Base-by-base conservation (phyloP, 2,329 filamentous ascomycete species). In the Aotearoamyces nothofagi region DNA sequence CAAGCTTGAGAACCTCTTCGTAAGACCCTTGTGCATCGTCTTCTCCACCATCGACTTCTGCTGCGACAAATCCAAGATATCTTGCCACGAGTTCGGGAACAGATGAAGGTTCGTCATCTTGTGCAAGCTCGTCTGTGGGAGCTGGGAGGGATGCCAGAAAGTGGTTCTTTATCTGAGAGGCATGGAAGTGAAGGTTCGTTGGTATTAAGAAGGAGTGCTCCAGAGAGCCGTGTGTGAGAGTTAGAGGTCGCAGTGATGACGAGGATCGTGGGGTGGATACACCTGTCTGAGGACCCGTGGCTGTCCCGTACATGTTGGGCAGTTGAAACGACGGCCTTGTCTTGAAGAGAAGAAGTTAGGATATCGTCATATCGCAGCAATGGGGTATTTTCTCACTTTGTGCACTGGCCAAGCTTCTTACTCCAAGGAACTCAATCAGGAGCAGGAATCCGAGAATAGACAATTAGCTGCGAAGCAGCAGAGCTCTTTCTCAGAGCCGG, bases 21-120 rank as follows among this genome's bases (percentile, higher is more conserved):
- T 90, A 93, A 25, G 82, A 87, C 38, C 83, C 84, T 40, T 84
- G 79, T 26, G 73, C 66, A 50, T 86, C 80, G 47, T 94, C 87
- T 50, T 96, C 90, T 32, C 83, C 84, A 46, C 92, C 81, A 31
- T 93, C 83, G 22, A 94, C 79, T 60, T 94, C 81, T 39, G 70
- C 63, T 39, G 87, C 84, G 36, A 94, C 69, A 52, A 83, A 92
- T 44, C 83, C 84, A 51, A 98, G 74, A 57, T 92, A 98, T 52
- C 87, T 74, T 37, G 83, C 86, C 17, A 98, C 83, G 35, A 98
- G 67, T 61, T 98, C 90, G 24, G 82, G 63, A 26, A 86, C 74
- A 14, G 92, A 98, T 20, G 90, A 96, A n/a, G 90, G 90, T 63
- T 98, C 92, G 46, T 98, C 90, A 63, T 98, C 92, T 52, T 87